Conservation (phyloP, 331 rosid species). For the Dryas integrifolia region DNA sequence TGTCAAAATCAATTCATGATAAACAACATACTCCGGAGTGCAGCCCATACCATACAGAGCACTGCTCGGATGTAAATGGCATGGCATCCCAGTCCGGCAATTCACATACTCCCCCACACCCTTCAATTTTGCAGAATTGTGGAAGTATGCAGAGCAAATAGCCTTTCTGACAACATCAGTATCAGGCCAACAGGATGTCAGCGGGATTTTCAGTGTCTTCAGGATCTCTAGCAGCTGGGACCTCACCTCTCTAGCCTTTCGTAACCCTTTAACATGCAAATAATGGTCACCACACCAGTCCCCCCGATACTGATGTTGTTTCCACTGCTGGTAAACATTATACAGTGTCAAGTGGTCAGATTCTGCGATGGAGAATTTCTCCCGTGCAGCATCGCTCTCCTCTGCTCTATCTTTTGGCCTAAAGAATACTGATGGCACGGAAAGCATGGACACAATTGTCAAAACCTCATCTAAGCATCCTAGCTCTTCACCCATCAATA, state of each 20-base stretch:
- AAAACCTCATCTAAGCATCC: conserved; percentile 84
- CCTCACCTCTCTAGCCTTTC: conserved; percentile 93
- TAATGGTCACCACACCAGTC: conserved; percentile 98
- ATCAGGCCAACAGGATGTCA: conserved; percentile 74
- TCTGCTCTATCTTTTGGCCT: conserved; percentile 95
- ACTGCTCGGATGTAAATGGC: conserved; percentile 96
- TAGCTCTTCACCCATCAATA: conserved; percentile 77
- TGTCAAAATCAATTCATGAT: conserved; percentile 82
- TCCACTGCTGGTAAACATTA: conserved; percentile 96
- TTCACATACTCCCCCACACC: conserved; percentile 96
- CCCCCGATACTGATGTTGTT: conserved; percentile 90
- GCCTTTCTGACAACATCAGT: conserved; percentile 89
- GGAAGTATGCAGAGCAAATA: conserved; percentile 91
- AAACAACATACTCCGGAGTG: conserved; percentile 90
- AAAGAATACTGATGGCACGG: conserved; percentile 93
- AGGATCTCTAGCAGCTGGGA: conserved; percentile 88
- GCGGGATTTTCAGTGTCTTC: conserved; percentile 74
- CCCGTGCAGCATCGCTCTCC: conserved; percentile 98
- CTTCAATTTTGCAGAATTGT: conserved; percentile 82
- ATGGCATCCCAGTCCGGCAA: conserved; percentile 83
- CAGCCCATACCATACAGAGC: conserved; percentile 98
- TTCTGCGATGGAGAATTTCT: conserved; percentile 83
- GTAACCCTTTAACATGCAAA: conserved; percentile 85
- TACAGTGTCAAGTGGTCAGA: conserved; percentile 87
- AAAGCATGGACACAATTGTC: conserved; percentile 96